A percentile compares a stretch with the other conserved stretches of the same genome.
Evolutionary conservation across 2,329 filamentous ascomycete genomes (phyloP).

Genomic region (Colletotrichum godetiae): DNA sequence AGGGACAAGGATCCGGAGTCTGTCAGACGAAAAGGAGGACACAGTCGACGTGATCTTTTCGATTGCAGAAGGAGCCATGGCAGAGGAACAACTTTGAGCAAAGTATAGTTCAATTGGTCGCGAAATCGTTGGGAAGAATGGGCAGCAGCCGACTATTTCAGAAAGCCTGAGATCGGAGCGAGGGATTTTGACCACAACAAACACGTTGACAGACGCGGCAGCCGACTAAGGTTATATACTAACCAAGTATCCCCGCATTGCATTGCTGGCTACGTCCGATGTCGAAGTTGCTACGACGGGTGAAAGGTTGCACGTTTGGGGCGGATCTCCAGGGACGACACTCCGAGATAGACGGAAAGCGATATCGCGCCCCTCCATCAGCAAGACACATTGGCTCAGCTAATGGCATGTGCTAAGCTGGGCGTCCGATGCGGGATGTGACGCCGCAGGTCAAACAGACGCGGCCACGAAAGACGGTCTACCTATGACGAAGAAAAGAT

Average conservation of each 20-base stretch:
- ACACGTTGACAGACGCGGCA: neutral
- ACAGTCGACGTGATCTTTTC: constrained; percentile 35
- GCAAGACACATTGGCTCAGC: neutral
- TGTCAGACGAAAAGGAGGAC: constrained; percentile 35
- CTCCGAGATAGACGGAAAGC: neutral
- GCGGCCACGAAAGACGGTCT: neutral
- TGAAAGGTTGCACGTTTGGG: neutral
- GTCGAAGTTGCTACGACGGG: neutral
- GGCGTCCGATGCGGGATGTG: constrained; percentile 2
- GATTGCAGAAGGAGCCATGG: constrained; percentile 42
- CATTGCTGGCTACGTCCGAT: neutral
- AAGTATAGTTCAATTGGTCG: neutral
- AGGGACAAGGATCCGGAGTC: constrained; percentile 73
- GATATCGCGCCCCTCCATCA: constrained; percentile 2
- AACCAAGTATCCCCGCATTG: constrained; percentile 14
- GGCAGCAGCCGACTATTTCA: neutral
- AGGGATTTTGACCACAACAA: neutral
- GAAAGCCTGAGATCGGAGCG: neutral
- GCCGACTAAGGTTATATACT: constrained; percentile 24
- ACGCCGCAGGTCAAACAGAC: constrained; percentile 1
- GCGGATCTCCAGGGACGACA: neutral
- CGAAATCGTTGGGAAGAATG: neutral
- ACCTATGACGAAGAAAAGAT: constrained; percentile 17
- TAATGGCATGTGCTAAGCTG: constrained; percentile 27
- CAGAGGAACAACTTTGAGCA: neutral